Percentiles rank a stretch among this genome's conserved stretches.
These are phyloP conservation scores for Striga asiatica DNA, from an alignment of 257 asterid genomes.

Conservation along the genomic window DNA sequence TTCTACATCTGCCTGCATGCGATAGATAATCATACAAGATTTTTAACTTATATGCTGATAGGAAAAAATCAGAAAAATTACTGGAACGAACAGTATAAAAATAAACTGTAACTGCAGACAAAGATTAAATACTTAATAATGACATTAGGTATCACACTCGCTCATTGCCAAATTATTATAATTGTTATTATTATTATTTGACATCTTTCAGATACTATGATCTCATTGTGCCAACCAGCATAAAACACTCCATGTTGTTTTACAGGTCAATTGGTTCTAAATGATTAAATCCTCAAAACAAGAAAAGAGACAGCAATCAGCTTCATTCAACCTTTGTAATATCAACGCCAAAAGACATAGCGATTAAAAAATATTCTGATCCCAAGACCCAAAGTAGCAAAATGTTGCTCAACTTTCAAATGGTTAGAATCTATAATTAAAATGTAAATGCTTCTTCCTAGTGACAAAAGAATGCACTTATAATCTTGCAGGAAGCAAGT, in stretches of 20 bases:
- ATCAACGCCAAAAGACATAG: not conserved
- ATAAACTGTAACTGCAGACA: not conserved
- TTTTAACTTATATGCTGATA: not conserved
- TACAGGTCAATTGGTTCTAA: not conserved
- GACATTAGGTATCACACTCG: not conserved
- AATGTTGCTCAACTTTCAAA: not conserved
- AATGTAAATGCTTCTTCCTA: not conserved
- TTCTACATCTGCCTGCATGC: constrained; percentile 64
- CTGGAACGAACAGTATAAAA: not conserved
- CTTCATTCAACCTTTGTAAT: not conserved
- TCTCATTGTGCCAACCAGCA: too few relatives aligned
- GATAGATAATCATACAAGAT: not conserved
- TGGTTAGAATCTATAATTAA: not conserved
- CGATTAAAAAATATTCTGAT: not conserved
- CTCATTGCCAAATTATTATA: too few relatives aligned
- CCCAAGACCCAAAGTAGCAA: too few relatives aligned
- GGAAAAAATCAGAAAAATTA: not conserved
- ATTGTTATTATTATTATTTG: too few relatives aligned
- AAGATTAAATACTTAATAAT: not conserved
- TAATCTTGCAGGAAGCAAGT: not conserved
- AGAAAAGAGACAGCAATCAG: not conserved
- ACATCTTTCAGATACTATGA: too few relatives aligned
- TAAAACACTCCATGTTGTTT: not conserved
- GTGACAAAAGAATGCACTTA: not conserved
- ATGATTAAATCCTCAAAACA: not conserved